Evolutionary conservation across 306 rosid species (phyloP).

Genomic region (Lagenaria siceraria): DNA sequence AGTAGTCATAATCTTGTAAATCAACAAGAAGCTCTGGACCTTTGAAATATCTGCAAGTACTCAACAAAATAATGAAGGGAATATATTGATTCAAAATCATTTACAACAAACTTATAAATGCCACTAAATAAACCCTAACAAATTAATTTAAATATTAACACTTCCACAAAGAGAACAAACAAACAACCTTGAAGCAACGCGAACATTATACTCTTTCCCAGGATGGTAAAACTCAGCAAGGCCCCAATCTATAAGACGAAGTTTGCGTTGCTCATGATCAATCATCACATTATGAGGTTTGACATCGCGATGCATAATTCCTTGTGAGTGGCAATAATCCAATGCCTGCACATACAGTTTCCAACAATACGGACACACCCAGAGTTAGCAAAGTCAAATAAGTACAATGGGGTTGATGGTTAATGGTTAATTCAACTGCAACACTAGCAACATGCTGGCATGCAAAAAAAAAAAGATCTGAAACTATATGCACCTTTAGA

Average conservation of each 20-base stretch:
- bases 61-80: background rate
- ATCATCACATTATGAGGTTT: slow-evolving; percentile 46
- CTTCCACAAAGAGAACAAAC: background rate
- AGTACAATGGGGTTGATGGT: background rate
- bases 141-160: background rate
- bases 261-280: slow-evolving; percentile 33
- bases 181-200: slow-evolving; percentile 34
- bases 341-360: slow-evolving; percentile 17
- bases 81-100: background rate
- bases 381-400: background rate
- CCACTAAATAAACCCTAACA: background rate
- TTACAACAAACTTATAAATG: background rate
- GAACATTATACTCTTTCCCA: slow-evolving; percentile 35
- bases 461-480: background rate
- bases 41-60: slow-evolving; percentile 22
- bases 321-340: slow-evolving; percentile 36
- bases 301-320: slow-evolving; percentile 41
- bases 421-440: background rate
- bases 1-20: slow-evolving; percentile 35
- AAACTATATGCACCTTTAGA: slow-evolving; percentile 16
- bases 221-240: slow-evolving; percentile 43
- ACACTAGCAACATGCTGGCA: background rate
- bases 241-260: slow-evolving; percentile 41
- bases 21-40: slow-evolving; percentile 44
- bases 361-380: background rate